A percentile compares a stretch with the other conserved stretches of the same genome.
Conservation (phyloP, 2,329 filamentous ascomycete genomes). For the Purpureocillium takamizusanense region DNA sequence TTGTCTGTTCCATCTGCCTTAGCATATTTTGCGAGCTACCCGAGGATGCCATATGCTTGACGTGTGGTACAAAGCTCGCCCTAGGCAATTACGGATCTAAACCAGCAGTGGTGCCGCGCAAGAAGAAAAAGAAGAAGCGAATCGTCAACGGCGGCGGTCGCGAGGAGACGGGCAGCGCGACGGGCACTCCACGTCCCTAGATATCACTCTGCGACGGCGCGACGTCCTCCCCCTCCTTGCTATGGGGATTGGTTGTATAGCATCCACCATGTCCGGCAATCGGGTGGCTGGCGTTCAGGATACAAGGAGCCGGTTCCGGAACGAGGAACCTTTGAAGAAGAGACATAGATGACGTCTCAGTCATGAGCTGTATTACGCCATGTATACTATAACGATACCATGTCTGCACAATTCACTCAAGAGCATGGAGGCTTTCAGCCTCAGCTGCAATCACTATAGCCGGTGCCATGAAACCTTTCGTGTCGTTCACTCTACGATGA, state of each 20-base stretch:
- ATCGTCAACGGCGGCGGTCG: constrained; percentile 40
- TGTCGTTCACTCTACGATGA: no score
- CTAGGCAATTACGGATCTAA: constrained; percentile 68
- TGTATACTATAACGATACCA: constrained; percentile 5
- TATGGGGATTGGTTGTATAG: no score
- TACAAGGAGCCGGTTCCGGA: background rate
- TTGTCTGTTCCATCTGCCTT: constrained; percentile 91
- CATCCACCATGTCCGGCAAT: no score
- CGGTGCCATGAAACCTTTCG: no score
- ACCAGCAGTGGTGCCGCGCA: constrained; percentile 63
- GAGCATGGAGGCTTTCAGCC: no score
- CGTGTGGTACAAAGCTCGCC: constrained; percentile 71
- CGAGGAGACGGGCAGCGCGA: constrained; percentile 50
- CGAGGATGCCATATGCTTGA: constrained; percentile 61
- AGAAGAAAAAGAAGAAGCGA: constrained; percentile 71
- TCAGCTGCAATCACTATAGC: no score
- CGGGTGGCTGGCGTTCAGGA: constrained; percentile 12
- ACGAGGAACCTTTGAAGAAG: background rate
- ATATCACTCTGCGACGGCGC: no score
- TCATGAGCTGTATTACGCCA: background rate
- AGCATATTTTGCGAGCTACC: constrained; percentile 77
- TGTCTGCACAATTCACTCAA: background rate
- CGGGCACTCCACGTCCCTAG: constrained; percentile 45
- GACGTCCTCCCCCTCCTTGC: no score
- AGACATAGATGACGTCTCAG: background rate